Evolutionary conservation across 1,139 yeast species (phyloP).

Genomic region (Protomyces pachydermus): DNA sequence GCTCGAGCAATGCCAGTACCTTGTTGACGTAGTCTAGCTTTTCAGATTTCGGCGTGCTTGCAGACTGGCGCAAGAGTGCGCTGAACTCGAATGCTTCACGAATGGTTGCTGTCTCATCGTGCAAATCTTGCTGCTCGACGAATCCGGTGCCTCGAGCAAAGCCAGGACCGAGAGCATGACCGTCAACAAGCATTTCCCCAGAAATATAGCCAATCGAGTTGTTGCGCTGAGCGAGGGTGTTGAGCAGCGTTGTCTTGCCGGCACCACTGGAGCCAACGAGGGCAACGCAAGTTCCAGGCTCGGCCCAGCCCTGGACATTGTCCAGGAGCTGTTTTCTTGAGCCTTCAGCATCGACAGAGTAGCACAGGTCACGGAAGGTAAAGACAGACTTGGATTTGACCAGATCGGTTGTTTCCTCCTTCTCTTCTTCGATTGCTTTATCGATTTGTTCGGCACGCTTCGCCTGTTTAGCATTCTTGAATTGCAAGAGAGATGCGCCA

Average conservation of each 20-base stretch:
- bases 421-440: constrained; percentile 7
- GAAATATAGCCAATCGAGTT: constrained; percentile 67
- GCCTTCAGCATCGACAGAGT: constrained; percentile 41
- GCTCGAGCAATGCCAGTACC: constrained; percentile 62
- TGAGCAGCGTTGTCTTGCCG: constrained; percentile 72
- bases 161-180: constrained; percentile 59
- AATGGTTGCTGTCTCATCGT: constrained; percentile 65
- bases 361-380: constrained; percentile 45
- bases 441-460: constrained; percentile 9
- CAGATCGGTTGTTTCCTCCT: constrained; percentile 19
- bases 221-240: constrained; percentile 67
- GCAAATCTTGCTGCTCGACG: constrained; percentile 78
- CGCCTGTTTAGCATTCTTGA: constrained; percentile 22
- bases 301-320: constrained; percentile 61
- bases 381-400: constrained; percentile 36
- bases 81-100: constrained; percentile 70
- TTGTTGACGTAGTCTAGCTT: constrained; percentile 68
- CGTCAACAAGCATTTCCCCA: constrained; percentile 71
- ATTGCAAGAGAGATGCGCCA: constrained; percentile 14
- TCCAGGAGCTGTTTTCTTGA: constrained; percentile 47
- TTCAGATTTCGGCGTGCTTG: constrained; percentile 50
- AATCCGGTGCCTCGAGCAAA: constrained; percentile 80
- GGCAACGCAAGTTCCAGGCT: constrained; percentile 63
- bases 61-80: constrained; percentile 69
- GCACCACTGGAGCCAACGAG: constrained; percentile 86